Conservation (phyloP, 2,329 filamentous ascomycete genomes). For the Penicillium sp. region DNA sequence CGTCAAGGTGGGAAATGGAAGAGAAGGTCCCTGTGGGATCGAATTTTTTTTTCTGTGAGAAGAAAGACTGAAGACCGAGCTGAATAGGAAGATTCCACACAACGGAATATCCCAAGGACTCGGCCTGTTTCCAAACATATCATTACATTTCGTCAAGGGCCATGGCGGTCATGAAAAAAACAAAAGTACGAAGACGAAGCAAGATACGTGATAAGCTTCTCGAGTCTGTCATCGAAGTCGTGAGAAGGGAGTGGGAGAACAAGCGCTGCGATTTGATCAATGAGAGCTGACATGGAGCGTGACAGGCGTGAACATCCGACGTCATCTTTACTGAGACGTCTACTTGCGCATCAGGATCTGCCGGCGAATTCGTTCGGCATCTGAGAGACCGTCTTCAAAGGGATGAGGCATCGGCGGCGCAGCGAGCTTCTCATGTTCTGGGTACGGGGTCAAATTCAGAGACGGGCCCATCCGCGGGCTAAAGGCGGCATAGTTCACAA, state of each 20-base stretch:
- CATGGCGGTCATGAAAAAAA: slow-evolving; percentile 31
- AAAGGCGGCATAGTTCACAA: slow-evolving; percentile 25
- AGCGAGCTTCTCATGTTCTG: slow-evolving; percentile 11
- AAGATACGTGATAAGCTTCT: slow-evolving; percentile 6
- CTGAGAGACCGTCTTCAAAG: slow-evolving; percentile 31
- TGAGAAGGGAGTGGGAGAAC: slow-evolving; percentile 17
- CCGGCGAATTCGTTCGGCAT: slow-evolving; percentile 36
- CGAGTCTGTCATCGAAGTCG: slow-evolving; percentile 25
- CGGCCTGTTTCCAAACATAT: slow-evolving; percentile 19
- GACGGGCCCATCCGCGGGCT: slow-evolving; percentile 16
- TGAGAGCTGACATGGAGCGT: slow-evolving; percentile 3
- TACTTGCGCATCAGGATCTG: slow-evolving; percentile 32
- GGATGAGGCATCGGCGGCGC: slow-evolving; percentile 25
- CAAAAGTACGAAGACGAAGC: slow-evolving; percentile 16
- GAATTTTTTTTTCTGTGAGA: slow-evolving; percentile 4
- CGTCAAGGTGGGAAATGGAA: slow-evolving; percentile 2
- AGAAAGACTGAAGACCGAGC: not conserved
- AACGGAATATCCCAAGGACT: slow-evolving; percentile 1
- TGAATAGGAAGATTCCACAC: slow-evolving; percentile 5
- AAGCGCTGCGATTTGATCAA: slow-evolving; percentile 16
- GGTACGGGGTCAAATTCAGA: slow-evolving; percentile 11
- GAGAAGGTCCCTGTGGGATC: not conserved
- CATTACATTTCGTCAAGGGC: slow-evolving; percentile 29
- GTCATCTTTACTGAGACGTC: slow-evolving; percentile 7
- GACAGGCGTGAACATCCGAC: not conserved